phyloP scores from a whole-genome alignment of 371 early-diverging fungal genomes.

The Blakeslea trispora region DNA sequence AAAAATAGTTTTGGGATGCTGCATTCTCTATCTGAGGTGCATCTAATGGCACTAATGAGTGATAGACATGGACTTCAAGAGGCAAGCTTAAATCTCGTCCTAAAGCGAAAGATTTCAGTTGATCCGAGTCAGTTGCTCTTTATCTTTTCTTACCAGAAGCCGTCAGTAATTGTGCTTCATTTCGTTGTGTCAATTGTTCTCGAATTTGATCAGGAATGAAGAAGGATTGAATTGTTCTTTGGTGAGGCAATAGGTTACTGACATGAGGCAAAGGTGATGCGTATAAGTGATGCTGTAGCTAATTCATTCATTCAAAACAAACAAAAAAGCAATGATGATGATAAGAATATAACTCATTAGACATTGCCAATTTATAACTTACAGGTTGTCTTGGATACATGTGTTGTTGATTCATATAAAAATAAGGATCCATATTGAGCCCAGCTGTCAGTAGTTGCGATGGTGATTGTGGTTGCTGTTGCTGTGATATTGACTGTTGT shows the following conservation, averaged over 20 bases:
- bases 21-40: conserved; percentile 38
- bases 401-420: conserved; percentile 34
- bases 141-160: conserved; percentile 50
- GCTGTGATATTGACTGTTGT: conserved; percentile 12
- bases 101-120: background rate
- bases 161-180: conserved; percentile 66
- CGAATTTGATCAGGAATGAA: conserved; percentile 85
- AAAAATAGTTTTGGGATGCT: conserved; percentile 31
- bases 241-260: conserved; percentile 68
- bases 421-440: conserved; percentile 38
- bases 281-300: conserved; percentile 84
- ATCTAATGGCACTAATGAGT: conserved; percentile 80
- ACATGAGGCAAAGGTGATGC: conserved; percentile 70
- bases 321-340: background rate
- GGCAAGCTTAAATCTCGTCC: conserved; percentile 65
- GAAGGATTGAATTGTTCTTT: conserved; percentile 77
- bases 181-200: conserved; percentile 74
- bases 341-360: background rate
- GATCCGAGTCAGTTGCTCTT: too few relatives aligned
- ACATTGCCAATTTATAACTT: conserved; percentile 7
- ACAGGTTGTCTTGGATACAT: conserved; percentile 50
- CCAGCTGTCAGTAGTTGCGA: conserved; percentile 26
- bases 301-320: conserved; percentile 8
- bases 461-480: conserved; percentile 21
- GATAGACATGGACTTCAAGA: conserved; percentile 50